These are phyloP conservation scores for Lepidium didymum DNA, from an alignment of 345 rosid species.

Conservation along the genomic window DNA sequence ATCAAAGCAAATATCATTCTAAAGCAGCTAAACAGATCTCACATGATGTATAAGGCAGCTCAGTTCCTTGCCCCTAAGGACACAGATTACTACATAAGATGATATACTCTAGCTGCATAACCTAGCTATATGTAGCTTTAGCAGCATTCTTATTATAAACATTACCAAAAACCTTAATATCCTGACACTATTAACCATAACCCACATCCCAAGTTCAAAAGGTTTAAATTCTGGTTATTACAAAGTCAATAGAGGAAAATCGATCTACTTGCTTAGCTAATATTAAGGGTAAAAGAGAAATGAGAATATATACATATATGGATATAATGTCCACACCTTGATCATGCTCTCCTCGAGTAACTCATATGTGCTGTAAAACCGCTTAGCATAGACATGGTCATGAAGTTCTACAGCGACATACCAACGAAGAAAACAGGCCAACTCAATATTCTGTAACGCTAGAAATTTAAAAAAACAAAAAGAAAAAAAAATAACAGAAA, in stretches of 20 bases:
- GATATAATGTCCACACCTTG: slow-evolving; percentile 43
- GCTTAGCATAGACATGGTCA: slow-evolving; percentile 79
- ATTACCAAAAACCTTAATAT: not conserved
- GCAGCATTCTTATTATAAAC: not conserved
- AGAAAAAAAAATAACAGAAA: slow-evolving; percentile 22
- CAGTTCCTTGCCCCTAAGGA: not conserved
- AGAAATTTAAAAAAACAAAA: slow-evolving; percentile 28
- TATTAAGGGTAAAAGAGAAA: not conserved
- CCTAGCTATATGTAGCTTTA: not conserved
- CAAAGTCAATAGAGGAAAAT: not conserved
- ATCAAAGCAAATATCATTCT: slow-evolving; percentile 13
- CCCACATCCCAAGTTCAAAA: not conserved
- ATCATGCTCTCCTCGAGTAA: slow-evolving; percentile 65
- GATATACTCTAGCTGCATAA: not conserved
- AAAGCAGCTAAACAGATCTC: slow-evolving; percentile 6
- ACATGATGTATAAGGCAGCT: not conserved
- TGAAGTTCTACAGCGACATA: slow-evolving; percentile 87
- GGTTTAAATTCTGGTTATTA: not conserved
- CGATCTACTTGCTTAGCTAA: not conserved
- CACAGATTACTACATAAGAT: not conserved
- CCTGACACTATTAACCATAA: not conserved
- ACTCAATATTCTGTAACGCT: slow-evolving; percentile 77
- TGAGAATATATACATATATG: not conserved
- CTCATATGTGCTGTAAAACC: slow-evolving; percentile 72
- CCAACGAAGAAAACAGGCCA: slow-evolving; percentile 98